Base-by-base conservation (phyloP, 1,284 basidiomycete genomes). In the Fomitopsis palustris region DNA sequence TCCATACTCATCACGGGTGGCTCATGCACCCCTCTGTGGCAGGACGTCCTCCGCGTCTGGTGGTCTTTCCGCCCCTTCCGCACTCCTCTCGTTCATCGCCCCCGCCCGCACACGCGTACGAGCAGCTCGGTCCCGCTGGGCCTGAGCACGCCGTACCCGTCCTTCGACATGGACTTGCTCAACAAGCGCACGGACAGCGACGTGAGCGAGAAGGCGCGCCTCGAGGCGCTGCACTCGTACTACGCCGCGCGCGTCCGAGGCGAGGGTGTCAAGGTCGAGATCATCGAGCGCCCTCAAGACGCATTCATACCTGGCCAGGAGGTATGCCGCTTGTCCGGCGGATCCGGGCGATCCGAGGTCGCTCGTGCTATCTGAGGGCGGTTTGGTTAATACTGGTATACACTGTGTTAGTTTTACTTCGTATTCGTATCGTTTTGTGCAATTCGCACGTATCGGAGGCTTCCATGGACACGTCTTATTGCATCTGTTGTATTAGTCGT, bases 1-100 rank as follows among this genome's bases (percentile, higher is more conserved):
- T n/a, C 6, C 49, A 19, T 25, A 10, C 29, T 16, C 19, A 16
- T 6, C 35, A 4, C 45, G 3, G 51, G 2, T 17, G 41, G 31
- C 45, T 59, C 10, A 41, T 10, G 12, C 35, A 23, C 33, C 45
- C 56, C 10, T 37, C 35, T 9, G 12, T 37, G 35, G 4, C 37
- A 70, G 67, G 64, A 65, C 33, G 58, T 71, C 43, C 43, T 69
- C 9, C 62, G 61, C 12, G 64, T 62, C 9, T 72, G 70, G 69
- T 56, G 41, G 47, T 54, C 56, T 33, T 49, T 10, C 14, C 59
- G 45, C 5, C 54, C 41, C 25, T 25, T 25, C 53, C 23, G 23
- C 19, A 14, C 35, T 16, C 23, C 49, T 2, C 49, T 12, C 14
- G 6, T 16, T 3, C 25, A 14, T 6, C 45, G 35, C 35, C 35